Conservation (phyloP, 2,329 filamentous ascomycete species). For the Furcasterigmium furcatum region DNA sequence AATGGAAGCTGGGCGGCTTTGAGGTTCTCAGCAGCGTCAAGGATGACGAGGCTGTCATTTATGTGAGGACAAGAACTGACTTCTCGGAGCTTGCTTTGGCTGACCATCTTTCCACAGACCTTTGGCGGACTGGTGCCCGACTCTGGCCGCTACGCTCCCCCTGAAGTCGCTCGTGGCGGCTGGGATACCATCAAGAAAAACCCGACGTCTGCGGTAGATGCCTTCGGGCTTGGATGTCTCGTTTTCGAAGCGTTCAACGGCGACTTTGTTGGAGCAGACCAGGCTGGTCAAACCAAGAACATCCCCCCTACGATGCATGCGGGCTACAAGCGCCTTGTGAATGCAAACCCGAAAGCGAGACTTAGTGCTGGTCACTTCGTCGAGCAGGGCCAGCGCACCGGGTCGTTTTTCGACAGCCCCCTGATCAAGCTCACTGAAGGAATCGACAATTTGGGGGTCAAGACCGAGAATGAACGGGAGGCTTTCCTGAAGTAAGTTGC, state of each 20-base stretch:
- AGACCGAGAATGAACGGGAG: constrained; percentile 79
- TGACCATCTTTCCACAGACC: constrained; percentile 47
- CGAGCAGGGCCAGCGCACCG: constrained; percentile 78
- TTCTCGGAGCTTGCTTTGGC: neutral
- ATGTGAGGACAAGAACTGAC: constrained; percentile 43
- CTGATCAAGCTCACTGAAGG: constrained; percentile 90
- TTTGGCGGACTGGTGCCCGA: constrained; percentile 88
- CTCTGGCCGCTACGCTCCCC: constrained; percentile 77
- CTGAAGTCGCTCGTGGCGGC: constrained; percentile 81
- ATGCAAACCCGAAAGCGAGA: constrained; percentile 84
- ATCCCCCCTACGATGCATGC: constrained; percentile 86
- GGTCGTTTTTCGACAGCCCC: constrained; percentile 89
- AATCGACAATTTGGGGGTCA: constrained; percentile 88
- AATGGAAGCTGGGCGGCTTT: constrained; percentile 96
- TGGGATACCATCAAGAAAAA: constrained; percentile 88
- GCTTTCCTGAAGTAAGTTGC: constrained; percentile 67
- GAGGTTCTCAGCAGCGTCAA: constrained; percentile 93
- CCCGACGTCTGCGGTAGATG: constrained; percentile 77
- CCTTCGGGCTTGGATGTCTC: constrained; percentile 80
- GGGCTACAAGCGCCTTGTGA: constrained; percentile 85
- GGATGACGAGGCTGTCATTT: constrained; percentile 91
- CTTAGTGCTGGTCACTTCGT: constrained; percentile 82
- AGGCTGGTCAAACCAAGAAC: constrained; percentile 80
- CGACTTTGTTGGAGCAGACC: constrained; percentile 70
- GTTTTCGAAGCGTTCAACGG: constrained; percentile 93